These are phyloP conservation scores for Leccinum subrobustum DNA, from an alignment of 1,284 basidiomycete species.

Conservation along the genomic window DNA sequence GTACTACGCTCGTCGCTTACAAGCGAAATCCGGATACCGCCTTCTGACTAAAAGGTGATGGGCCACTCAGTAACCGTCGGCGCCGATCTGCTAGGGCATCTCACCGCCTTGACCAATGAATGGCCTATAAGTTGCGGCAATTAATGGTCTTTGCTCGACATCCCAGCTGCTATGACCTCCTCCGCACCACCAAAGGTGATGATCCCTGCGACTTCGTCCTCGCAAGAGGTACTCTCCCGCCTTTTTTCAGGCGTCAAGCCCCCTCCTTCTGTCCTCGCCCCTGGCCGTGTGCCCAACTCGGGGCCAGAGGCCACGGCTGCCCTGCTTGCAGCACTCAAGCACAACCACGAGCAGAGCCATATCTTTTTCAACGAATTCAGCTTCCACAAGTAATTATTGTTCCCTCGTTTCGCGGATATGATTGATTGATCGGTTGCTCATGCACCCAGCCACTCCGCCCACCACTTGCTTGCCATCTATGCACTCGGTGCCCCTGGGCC, in stretches of 20 bases:
- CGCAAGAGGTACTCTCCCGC: constrained; percentile 17
- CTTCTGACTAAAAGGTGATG: no score
- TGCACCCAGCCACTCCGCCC: constrained; percentile 38
- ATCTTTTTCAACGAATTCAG: constrained; percentile 59
- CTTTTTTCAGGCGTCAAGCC: constrained; percentile 43
- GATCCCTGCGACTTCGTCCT: constrained; percentile 21
- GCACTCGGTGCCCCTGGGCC: constrained; percentile 41
- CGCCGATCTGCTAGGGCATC: no score
- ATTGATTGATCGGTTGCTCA: background rate
- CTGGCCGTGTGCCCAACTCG: constrained; percentile 44
- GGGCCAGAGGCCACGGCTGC: constrained; percentile 46
- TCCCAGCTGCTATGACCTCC: background rate
- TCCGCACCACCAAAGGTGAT: constrained; percentile 9
- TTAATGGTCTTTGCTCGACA: background rate
- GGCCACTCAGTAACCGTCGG: no score
- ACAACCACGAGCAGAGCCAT: constrained; percentile 59
- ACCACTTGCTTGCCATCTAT: constrained; percentile 43
- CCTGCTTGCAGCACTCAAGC: constrained; percentile 46
- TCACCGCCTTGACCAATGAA: no score
- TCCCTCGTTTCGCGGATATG: background rate
- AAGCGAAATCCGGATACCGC: background rate
- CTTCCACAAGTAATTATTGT: constrained; percentile 52
- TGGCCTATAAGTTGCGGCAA: no score
- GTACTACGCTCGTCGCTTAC: no score
- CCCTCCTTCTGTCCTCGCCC: constrained; percentile 38